Base-by-base conservation (phyloP, 495 filamentous ascomycete genomes). In the Paragyromitra xinjiangensis region DNA sequence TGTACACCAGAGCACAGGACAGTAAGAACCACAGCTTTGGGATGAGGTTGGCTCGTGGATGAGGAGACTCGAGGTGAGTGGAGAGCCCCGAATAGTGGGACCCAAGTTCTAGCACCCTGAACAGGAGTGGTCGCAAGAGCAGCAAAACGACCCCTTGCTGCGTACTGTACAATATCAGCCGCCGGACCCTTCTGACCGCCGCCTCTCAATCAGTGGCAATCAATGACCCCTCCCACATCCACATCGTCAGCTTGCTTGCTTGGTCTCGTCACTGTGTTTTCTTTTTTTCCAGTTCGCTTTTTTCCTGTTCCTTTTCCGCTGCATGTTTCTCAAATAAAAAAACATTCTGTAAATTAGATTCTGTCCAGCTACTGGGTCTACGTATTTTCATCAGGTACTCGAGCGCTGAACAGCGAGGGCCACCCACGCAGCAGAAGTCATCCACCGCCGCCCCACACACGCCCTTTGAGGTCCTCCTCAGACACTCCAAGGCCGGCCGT, bases 131-230 rank as follows among this genome's bases (percentile, higher is more conserved):
- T 72, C 70, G 66, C 62, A 64, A 64, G 69, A 72, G 66, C 39
- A 65, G 70, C 45, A 73, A 65, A 73, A 77, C 61, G 39, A 73
- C 9, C 74, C 74, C 74, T 77, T 77, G 61, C 61, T 76, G 68
- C 44, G 66, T 76, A 61, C 53, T 62, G 59, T 61, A 51, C 51
- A 77, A 77, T 73, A 77, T 77, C 74, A 77, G 74, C 74, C 74
- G 74, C 69, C 69, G 37, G 39, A 58, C 69, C 69, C 74, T 72
- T 64, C 73, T 75, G 73, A 71, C 73, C 73, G 64, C 76, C 58
- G 66, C 61, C 67, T 61, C 58, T 70, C 73, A 78, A 72, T 76
- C 73, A 72, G 73, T 77, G 73, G 73, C 63, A 73, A 78, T 62
- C 62, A 65, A 77, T 64, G 72, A 77, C 76, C 77, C 77, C 77